Percentiles rank a stretch among this genome's conserved stretches.
Conservation (phyloP, 2,329 filamentous ascomycete genomes). For the Venturia asperata region DNA sequence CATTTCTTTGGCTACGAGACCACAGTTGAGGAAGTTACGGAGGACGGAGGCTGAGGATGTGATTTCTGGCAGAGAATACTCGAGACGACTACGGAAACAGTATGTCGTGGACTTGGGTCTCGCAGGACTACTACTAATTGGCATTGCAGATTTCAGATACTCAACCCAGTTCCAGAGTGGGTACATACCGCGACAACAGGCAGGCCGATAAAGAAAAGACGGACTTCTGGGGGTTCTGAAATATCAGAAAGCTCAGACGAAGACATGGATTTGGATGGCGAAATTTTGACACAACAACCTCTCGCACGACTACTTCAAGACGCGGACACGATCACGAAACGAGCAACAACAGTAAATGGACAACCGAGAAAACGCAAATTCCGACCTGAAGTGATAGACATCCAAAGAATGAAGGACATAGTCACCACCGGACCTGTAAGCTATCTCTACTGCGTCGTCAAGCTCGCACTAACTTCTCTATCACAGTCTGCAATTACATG, state of each 20-base stretch:
- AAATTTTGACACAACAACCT: conserved; percentile 22
- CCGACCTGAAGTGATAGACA: conserved; percentile 80
- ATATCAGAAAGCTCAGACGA: conserved; percentile 29
- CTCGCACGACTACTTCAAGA: conserved; percentile 43
- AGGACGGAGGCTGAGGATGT: conserved; percentile 76
- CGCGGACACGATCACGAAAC: conserved; percentile 55
- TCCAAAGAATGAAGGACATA: conserved; percentile 82
- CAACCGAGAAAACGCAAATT: conserved; percentile 60
- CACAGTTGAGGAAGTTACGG: conserved; percentile 74
- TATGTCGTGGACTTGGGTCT: conserved; percentile 37
- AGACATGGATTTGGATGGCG: conserved; percentile 44
- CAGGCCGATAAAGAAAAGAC: conserved; percentile 42
- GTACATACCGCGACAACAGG: conserved; percentile 38
- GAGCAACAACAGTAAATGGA: conserved; percentile 36
- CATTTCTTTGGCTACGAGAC: conserved; percentile 71
- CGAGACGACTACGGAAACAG: conserved; percentile 69
- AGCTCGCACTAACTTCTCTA: conserved; percentile 21
- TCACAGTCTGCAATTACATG: conserved; percentile 64
- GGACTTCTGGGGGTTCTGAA: conserved; percentile 33
- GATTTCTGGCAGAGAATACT: conserved; percentile 80
- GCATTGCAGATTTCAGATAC: conserved; percentile 34
- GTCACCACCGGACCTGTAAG: conserved; percentile 63
- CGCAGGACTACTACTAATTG: conserved; percentile 2
- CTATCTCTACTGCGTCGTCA: not conserved
- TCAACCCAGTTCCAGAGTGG: conserved; percentile 58